A percentile compares a stretch with the other conserved stretches of the same genome.
Evolutionary conservation across 164 flowering plant genomes (phyloP).

Genomic region (Aristolochia fimbriata): DNA sequence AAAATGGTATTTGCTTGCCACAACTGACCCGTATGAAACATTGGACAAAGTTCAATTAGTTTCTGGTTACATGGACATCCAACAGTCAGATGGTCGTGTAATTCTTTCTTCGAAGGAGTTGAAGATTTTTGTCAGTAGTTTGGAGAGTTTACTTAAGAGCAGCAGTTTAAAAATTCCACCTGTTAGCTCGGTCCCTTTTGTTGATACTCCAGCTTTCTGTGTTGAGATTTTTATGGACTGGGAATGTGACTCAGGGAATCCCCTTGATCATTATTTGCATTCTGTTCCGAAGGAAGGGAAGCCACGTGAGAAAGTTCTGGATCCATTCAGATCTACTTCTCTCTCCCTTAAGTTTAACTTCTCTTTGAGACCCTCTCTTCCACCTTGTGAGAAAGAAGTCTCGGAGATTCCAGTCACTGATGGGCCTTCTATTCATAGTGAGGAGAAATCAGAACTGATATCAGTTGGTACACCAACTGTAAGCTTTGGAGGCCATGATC

Average conservation of each 20-base stretch:
- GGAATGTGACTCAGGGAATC: conserved; percentile 93
- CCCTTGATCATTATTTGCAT: conserved; percentile 77
- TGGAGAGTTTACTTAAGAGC: conserved; percentile 63
- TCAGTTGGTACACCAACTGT: conserved; percentile 39
- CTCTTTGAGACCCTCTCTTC: conserved; percentile 50
- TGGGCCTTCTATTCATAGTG: conserved; percentile 26
- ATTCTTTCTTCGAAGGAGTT: conserved; percentile 53
- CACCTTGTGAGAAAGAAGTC: conserved; percentile 27
- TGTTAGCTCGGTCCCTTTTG: conserved; percentile 43
- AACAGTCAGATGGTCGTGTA: conserved; percentile 91
- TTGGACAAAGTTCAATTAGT: conserved; percentile 69
- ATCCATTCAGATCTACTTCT: conserved; percentile 90
- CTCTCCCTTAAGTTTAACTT: conserved; percentile 88
- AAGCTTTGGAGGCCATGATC: conserved; percentile 85
- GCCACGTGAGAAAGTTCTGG: conserved; percentile 69
- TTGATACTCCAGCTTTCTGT: conserved; percentile 63
- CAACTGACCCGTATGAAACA: conserved; percentile 91
- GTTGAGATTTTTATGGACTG: conserved; percentile 92
- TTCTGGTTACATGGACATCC: conserved; percentile 61
- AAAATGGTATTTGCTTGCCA: conserved; percentile 63
- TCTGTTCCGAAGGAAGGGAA: conserved; percentile 81
- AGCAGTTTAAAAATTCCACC: conserved; percentile 45
- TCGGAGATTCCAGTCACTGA: conserved; percentile 16
- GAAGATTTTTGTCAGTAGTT: conserved; percentile 69
- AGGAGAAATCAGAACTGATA: conserved; percentile 23